These are phyloP conservation scores for Stenocarpella maydis DNA, from an alignment of 2,329 filamentous ascomycete species.

Conservation along the genomic window DNA sequence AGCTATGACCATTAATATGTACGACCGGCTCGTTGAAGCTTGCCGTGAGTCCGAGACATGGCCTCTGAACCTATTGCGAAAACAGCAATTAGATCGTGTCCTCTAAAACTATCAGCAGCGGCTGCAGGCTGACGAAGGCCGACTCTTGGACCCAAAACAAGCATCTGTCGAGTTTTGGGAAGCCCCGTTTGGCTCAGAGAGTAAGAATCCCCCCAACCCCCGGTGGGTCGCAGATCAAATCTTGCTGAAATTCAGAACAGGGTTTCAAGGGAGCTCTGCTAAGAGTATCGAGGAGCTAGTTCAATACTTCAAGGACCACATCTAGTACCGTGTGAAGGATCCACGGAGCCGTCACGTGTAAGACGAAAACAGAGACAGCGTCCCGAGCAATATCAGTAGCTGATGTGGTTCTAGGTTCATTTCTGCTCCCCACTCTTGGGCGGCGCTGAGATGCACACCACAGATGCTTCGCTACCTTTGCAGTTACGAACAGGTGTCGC, in stretches of 20 bases:
- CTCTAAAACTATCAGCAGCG: neutral
- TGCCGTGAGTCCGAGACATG: conserved; percentile 4
- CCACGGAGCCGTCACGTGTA: conserved; percentile 14
- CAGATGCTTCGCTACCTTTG: conserved; percentile 21
- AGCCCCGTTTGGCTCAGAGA: neutral
- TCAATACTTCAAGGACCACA: neutral
- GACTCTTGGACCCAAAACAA: neutral
- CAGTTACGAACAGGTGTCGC: conserved; percentile 7
- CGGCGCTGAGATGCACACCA: neutral
- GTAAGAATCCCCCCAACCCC: neutral
- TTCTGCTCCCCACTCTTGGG: conserved; percentile 10
- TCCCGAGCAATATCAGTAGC: neutral
- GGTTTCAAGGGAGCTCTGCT: neutral
- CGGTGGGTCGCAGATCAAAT: rapidly evolving
- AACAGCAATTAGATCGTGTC: conserved; percentile 1
- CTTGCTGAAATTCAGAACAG: neutral
- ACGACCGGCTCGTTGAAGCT: conserved; percentile 11
- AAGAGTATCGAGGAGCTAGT: neutral
- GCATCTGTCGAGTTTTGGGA: conserved; percentile 8
- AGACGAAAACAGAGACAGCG: neutral
- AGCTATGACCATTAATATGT: neutral
- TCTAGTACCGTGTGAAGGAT: neutral
- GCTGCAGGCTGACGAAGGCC: neutral
- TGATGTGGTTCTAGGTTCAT: neutral
- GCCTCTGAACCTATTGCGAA: conserved; percentile 10